Evolutionary conservation across 2,329 filamentous ascomycete species (phyloP).

Genomic region (Aureobasidium sp.): DNA sequence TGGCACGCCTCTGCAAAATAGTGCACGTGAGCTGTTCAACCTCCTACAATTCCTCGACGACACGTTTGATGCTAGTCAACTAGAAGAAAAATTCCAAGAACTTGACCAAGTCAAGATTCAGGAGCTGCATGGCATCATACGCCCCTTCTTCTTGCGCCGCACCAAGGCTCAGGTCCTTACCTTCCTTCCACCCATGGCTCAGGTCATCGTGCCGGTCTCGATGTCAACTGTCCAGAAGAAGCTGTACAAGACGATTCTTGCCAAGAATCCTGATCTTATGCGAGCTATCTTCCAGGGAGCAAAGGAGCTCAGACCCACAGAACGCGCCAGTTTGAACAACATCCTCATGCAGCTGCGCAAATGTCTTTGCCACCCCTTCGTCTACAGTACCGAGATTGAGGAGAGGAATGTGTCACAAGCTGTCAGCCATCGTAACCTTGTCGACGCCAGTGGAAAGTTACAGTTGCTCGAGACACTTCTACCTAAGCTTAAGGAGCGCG

Average conservation of each 20-base stretch:
- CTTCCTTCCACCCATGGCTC: conserved; percentile 85
- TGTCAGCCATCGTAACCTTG: conserved; percentile 66
- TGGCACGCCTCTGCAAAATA: conserved; percentile 88
- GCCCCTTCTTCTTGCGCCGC: conserved; percentile 61
- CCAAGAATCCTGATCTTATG: conserved; percentile 83
- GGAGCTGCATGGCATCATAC: conserved; percentile 73
- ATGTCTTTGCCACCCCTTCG: conserved; percentile 90
- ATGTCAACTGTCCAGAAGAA: conserved; percentile 93
- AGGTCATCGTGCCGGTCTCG: conserved; percentile 91
- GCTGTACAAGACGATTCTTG: conserved; percentile 85
- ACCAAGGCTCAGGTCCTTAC: conserved; percentile 88
- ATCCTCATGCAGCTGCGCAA: conserved; percentile 93
- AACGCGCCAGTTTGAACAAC: conserved; percentile 79
- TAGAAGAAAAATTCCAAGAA: conserved; percentile 70
- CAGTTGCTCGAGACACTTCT: conserved; percentile 76
- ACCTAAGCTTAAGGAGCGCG: conserved; percentile 74
- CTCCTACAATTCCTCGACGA: conserved; percentile 89
- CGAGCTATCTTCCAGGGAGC: conserved; percentile 65
- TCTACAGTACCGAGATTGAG: conserved; percentile 86
- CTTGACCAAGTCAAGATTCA: conserved; percentile 75
- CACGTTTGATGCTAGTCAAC: conserved; percentile 55
- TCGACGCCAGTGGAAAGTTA: conserved; percentile 87
- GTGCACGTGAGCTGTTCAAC: conserved; percentile 89
- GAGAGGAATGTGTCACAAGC: conserved; percentile 58
- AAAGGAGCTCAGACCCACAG: conserved; percentile 51